Evolutionary conservation across 306 rosid genomes (phyloP).

Genomic region (Begonia loranthoides): DNA sequence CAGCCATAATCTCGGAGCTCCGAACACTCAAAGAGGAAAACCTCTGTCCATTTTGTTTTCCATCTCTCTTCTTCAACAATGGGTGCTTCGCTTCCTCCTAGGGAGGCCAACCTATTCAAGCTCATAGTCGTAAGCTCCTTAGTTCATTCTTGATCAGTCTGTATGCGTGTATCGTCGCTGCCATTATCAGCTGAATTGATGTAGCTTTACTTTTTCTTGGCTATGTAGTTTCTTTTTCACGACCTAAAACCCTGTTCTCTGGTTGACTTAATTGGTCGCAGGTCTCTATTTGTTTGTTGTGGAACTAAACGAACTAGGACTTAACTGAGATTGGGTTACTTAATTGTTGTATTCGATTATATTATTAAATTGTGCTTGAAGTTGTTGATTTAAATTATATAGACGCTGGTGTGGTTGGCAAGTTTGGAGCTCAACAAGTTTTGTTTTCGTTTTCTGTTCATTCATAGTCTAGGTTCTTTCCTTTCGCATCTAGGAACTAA

Average conservation of each 20-base stretch:
- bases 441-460: no score
- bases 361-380: no score
- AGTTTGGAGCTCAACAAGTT: no score
- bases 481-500: no score
- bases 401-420: no score
- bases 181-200: constrained; percentile 18
- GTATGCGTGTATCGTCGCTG: constrained; percentile 1
- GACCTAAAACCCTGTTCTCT: constrained; percentile 35
- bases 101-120: constrained; percentile 96
- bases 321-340: no score
- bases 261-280: not conserved
- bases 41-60: not conserved
- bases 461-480: no score
- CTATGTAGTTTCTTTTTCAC: constrained; percentile 2
- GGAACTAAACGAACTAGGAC: not conserved
- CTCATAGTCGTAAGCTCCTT: constrained; percentile 77
- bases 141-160: constrained; percentile 14
- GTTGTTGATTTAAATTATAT: no score
- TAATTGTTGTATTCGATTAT: no score
- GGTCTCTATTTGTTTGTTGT: not conserved
- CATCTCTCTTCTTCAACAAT: constrained; percentile 22
- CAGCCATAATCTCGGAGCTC: constrained; percentile 11
- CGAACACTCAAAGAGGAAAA: not conserved
- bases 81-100: constrained; percentile 91
- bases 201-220: constrained; percentile 2